Evolutionary conservation across 805 yeast genomes (phyloP), one percentile per base, ranked within the genome.

Genomic region (Ogataea pilisensis): DNA sequence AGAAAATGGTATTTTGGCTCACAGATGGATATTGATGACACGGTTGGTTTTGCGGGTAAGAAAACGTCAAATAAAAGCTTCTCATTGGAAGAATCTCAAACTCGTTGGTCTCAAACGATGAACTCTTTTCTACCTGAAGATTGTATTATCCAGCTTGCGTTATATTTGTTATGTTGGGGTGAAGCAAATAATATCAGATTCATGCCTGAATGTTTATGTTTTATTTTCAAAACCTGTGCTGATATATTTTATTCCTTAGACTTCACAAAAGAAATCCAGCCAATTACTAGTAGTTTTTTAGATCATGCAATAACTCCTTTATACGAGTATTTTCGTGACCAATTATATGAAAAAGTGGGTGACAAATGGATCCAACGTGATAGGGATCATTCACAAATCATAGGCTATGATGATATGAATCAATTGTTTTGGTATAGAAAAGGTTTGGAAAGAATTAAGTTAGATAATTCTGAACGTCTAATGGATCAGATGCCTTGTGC

Each of bases 1-100:
- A 70, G 73, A 44, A 83, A 79, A 50, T 84, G 93, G 93, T 83
- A 81, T 52, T 81, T 85, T 63, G 87, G 88, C 1, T 76, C 86
- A 3, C 78, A 75, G 45, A 67, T 83, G 65, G 89, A 84, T 62
- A 58, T 75, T 28, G 78, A 75, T 41, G 82, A 78, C 48, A 58
- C 70, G 1, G 43, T 64, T 42, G 75, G 73, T 2, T 65, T 61
- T 42, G 57, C 49, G 2, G 35, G 27, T 55, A 66, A 41, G 44
- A 57, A 34, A 41, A 48, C n/a, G 45, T 59, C 47, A 21, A 39
- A 48, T 5, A 45, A 49, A n/a, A 45, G 44, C 18, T 46, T 45
- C 21, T 19, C 69, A 13, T 49, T 72, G 17, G 66, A 65, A 25
- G 72, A 73, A 31, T 67, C 77, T 2, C 75, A 76, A 48, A 57